Evolutionary conservation across 2,329 filamentous ascomycete species (phyloP), one percentile per base, ranked within the genome.

Genomic region (Fusarium sp.): DNA sequence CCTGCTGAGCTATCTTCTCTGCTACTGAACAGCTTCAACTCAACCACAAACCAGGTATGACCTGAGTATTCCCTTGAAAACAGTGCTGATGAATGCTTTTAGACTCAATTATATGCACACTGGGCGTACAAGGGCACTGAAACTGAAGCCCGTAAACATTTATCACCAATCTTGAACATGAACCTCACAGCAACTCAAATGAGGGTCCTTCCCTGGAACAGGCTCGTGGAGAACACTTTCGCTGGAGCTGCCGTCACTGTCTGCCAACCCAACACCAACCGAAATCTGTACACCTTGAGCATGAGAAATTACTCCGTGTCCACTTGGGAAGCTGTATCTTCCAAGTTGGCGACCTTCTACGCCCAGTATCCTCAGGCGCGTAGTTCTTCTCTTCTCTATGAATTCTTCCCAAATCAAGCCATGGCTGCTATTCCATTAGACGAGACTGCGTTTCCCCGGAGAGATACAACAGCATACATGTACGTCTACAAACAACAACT

Each of bases 21-120:
- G 6, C 4, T 51, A 7, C 6, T 51, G 4, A 24, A 20, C 8
- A 51, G 30, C 12, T 51, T 51, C 6, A 24, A 51, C 5, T 15
- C 8, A 2, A 51, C 12, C n/a, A 51, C n/a, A 4, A 51, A 35
- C 17, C 28, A 20, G 17, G 48, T 51, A 51, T 11, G 48, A 6
- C 15, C 17, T 28, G 5, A 12, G 5, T 0, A 14, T 10, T 18
- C 1, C 3, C 8, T 15, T 6, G 6, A 32, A 0, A 15, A 3
- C 3, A 24, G 8, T 24, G 17, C 28, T 51, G 17, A 51, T 51
- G 4, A 35, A n/a, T 30, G 11, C 0, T 3, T 3, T 8, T 20
- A 51, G 48, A 51, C 48, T 7, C 48, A 51, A 7, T 8, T 51
- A 9, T 36, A 24, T 35, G n/a, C 48, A 0, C 48, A 51, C 17